Base-by-base conservation (phyloP, 2,329 filamentous ascomycete species). In the Fusarium abutilonis region DNA sequence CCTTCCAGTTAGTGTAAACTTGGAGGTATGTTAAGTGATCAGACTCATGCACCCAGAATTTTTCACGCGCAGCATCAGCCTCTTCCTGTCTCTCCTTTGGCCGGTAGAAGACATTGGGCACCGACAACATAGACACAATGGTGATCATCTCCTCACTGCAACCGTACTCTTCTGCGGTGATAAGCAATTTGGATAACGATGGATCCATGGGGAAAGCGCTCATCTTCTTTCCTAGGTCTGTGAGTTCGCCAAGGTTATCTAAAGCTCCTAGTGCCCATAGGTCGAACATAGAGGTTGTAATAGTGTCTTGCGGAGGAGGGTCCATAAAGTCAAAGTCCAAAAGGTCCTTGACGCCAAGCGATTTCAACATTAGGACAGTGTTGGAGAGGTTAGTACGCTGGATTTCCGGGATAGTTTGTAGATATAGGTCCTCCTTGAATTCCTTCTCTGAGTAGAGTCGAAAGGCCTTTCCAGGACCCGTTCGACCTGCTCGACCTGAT, bases 261-360 rank as follows among this genome's bases (percentile, higher is more conserved):
- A 99, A 79, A 0, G 95, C 94, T 1, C 95, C 95, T 0, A 99
- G 82, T 0, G 95, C 93, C 95, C 95, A 99, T 1, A 99, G 86
- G 70, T 99, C 95, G 77, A 98, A 99, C 32, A 99, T 88, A 4
- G 93, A 97, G 0, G 95, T 99, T 1, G 92, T 94, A 66, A 99
- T 98, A 1, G 93, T 97, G 71, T 99, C 96, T 77, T 99, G 95
- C 0, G 95, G 95, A 7, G 95, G 95, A 2, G 95, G 95, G 68
- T 99, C 95, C 94, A 99, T 98, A 70, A 99, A 99, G 74, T 98
- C 93, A 72, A 99, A 99, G 75, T 99, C 94, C 1, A 99, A 79
- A 9, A 99, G 82, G 67, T 99, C 93, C 72, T 92, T 94, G 15
- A 99, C 94, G 0, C 95, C 95, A 1, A 99, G 84, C 0, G 92